These are phyloP conservation scores for Gleditsia sinensis DNA, from an alignment of 306 rosid species.

Conservation along the genomic window DNA sequence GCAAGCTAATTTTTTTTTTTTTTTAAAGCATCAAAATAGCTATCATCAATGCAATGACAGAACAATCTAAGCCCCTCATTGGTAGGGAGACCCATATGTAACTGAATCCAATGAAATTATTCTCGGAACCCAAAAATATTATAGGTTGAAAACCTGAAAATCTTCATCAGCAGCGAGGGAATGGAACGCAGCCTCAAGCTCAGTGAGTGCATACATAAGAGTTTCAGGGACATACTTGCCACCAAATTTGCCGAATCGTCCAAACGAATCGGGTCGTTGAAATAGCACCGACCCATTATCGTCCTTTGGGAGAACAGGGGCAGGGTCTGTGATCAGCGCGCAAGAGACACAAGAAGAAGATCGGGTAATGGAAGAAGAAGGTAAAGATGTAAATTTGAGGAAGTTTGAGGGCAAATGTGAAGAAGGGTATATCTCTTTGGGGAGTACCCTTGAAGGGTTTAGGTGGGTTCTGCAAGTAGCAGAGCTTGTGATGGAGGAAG, in stretches of 20 bases:
- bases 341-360: constrained; percentile 46
- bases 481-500: constrained; percentile 30
- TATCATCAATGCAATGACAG: neutral
- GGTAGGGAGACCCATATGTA: no score
- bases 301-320: constrained; percentile 29
- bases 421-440: constrained; percentile 39
- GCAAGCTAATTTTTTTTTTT: neutral
- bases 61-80: no score
- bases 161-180: constrained; percentile 65
- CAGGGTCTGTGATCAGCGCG: constrained; percentile 49
- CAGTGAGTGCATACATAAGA: constrained; percentile 82
- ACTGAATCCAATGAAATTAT: constrained; percentile 10
- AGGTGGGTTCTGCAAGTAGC: constrained; percentile 33
- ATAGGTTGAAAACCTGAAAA: constrained; percentile 61
- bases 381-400: constrained; percentile 36
- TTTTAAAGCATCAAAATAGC: neutral
- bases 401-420: constrained; percentile 44
- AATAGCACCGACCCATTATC: constrained; percentile 36
- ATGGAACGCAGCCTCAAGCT: constrained; percentile 81
- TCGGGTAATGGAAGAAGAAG: constrained; percentile 22
- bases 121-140: neutral
- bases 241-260: constrained; percentile 85
- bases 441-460: constrained; percentile 8
- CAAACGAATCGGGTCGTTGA: constrained; percentile 87
- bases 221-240: constrained; percentile 98